Conservation (phyloP, 352 stramenopile genomes). For the Phytophthora citricola region DNA sequence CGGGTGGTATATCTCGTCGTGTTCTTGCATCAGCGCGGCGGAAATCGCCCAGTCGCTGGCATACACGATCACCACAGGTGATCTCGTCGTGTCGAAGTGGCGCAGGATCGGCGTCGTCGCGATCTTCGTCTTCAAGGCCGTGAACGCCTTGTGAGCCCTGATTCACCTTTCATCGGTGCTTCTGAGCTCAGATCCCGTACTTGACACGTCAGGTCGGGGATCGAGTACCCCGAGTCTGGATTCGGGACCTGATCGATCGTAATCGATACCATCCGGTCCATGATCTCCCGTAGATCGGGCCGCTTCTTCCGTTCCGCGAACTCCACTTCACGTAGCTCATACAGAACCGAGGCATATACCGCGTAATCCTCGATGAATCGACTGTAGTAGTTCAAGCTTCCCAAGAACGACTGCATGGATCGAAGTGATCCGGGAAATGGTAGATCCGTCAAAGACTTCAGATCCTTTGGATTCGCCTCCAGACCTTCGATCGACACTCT, state of each 20-base stretch:
- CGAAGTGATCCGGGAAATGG: slow-evolving; percentile 11
- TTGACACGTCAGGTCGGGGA: too few species aligned
- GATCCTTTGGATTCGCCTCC: too few species aligned
- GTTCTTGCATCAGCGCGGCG: slow-evolving; percentile 6
- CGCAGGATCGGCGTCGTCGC: slow-evolving; percentile 8
- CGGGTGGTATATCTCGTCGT: slow-evolving; percentile 7
- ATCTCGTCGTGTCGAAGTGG: background rate
- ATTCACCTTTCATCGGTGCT: background rate
- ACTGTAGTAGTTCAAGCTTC: slow-evolving; percentile 31
- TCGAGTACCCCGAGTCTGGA: too few species aligned
- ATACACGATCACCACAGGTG: background rate
- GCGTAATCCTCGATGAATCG: slow-evolving; percentile 29
- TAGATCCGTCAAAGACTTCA: too few species aligned
- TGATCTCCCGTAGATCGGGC: background rate
- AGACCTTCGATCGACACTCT: too few species aligned
- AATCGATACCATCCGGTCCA: too few species aligned
- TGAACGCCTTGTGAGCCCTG: background rate
- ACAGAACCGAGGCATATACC: too few species aligned
- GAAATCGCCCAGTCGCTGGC: too few species aligned
- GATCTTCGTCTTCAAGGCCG: background rate
- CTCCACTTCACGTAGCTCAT: background rate
- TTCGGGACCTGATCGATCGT: too few species aligned
- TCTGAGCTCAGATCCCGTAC: background rate
- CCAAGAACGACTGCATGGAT: slow-evolving; percentile 30
- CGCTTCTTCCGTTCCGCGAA: background rate